Percentiles rank a stretch among this genome's conserved stretches.
These are phyloP conservation scores for Floccularia luteovirens DNA, from an alignment of 768 basidiomycete genomes.

Conservation along the genomic window DNA sequence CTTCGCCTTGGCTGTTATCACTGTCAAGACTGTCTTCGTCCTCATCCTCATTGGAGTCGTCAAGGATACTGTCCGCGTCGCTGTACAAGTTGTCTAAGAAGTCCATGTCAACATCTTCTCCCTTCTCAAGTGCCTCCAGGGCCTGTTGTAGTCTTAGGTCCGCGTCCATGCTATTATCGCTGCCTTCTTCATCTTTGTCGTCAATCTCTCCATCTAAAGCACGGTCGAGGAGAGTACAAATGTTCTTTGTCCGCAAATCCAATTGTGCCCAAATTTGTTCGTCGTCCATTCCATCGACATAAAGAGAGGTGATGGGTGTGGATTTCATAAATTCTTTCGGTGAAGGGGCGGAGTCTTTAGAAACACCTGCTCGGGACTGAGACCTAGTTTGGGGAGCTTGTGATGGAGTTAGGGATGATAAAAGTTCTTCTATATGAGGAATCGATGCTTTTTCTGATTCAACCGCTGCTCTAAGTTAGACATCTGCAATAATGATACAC, in stretches of 20 bases:
- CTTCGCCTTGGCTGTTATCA: neutral
- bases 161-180: conserved; percentile 23
- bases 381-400: conserved; percentile 74
- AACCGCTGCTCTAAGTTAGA: too few relatives aligned
- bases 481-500: too few relatives aligned
- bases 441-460: conserved; percentile 59
- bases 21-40: conserved; percentile 9
- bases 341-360: conserved; percentile 29
- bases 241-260: conserved; percentile 66
- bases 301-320: conserved; percentile 75
- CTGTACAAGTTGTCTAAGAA: conserved; percentile 18
- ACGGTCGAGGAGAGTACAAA: conserved; percentile 63
- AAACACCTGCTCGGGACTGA: conserved; percentile 35
- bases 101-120: conserved; percentile 23
- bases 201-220: conserved; percentile 48
- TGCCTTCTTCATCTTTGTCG: conserved; percentile 18
- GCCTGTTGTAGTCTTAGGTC: conserved; percentile 22
- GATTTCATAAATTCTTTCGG: conserved; percentile 27
- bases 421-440: conserved; percentile 54
- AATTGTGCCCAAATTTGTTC: conserved; percentile 94
- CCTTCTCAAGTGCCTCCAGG: conserved; percentile 21
- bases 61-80: conserved; percentile 13
- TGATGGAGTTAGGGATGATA: conserved; percentile 60
- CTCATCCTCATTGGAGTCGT: conserved; percentile 15
- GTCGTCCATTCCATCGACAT: conserved; percentile 69